Evolutionary conservation across 257 asterid genomes (phyloP).

Genomic region (Gentiana dahurica): DNA sequence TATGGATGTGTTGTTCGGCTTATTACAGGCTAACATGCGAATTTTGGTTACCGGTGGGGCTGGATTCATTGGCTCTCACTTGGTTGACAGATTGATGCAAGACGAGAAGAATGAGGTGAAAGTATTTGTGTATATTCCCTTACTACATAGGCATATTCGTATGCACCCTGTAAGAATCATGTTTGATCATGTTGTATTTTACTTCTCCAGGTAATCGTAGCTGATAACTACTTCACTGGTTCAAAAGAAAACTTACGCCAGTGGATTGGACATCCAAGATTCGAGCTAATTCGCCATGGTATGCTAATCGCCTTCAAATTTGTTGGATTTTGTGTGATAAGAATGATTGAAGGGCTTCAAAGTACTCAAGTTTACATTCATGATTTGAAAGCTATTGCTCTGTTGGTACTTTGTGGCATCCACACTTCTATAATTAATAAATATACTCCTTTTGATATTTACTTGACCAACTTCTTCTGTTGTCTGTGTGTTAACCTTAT

Average conservation of each 20-base stretch:
- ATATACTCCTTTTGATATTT: too few species aligned
- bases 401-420: neutral
- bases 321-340: neutral
- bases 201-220: constrained; percentile 63
- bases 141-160: too few species aligned
- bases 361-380: neutral
- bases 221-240: constrained; percentile 92
- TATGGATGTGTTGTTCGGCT: neutral
- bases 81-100: constrained; percentile 87
- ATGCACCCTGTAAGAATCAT: neutral
- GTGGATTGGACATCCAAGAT: constrained; percentile 97
- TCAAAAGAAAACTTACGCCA: constrained; percentile 86
- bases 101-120: constrained; percentile 92
- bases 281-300: constrained; percentile 99
- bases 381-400: too few species aligned
- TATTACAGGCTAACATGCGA: constrained; percentile 84
- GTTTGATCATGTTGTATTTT: neutral
- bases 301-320: constrained; percentile 1
- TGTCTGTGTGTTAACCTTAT: too few species aligned
- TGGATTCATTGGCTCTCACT: constrained; percentile 99
- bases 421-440: neutral
- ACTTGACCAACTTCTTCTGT: too few species aligned
- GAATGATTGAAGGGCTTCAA: neutral
- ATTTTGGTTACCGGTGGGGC: constrained; percentile 98
- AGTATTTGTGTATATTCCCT: neutral